phyloP scores from a whole-genome alignment of 2,329 filamentous ascomycete genomes.

The Fusarium camptoceras region DNA sequence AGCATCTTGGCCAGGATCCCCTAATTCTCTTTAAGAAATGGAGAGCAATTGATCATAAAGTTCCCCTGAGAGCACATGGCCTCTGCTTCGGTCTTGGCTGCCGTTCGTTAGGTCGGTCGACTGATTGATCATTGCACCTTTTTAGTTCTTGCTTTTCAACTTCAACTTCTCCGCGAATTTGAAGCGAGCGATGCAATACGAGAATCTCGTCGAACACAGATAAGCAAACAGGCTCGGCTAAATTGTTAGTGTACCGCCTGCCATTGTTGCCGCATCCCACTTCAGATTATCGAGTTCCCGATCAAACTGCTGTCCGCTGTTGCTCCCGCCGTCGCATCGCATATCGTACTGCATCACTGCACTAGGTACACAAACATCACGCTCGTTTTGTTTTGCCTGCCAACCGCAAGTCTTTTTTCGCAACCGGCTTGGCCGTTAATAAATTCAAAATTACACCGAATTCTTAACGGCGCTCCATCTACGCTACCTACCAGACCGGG shows the following conservation, averaged over 20 bases:
- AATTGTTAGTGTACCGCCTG: conserved; percentile 13
- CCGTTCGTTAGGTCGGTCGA: conserved; percentile 2
- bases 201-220: conserved; percentile 5
- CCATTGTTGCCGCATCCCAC: conserved; percentile 16
- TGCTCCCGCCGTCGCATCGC: conserved; percentile 30
- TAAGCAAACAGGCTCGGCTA: conserved; percentile 11
- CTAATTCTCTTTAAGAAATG: conserved; percentile 10
- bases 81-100: conserved; percentile 7
- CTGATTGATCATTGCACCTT: conserved; percentile 11
- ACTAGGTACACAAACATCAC: neutral
- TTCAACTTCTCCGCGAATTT: conserved; percentile 3
- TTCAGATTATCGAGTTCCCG: conserved; percentile 20
- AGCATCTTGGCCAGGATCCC: conserved; percentile 15
- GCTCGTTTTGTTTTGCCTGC: neutral
- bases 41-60: neutral
- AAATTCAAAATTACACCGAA: conserved; percentile 24
- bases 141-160: conserved; percentile 2
- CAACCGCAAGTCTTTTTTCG: neutral
- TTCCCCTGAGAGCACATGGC: conserved; percentile 17
- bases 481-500: conserved; percentile 24
- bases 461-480: conserved; percentile 13
- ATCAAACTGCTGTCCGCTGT: conserved; percentile 27
- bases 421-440: neutral
- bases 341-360: neutral
- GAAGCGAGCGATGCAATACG: conserved; percentile 9